Conservation (phyloP, 345 rosid genomes). For the Carallia pectinifolia region DNA sequence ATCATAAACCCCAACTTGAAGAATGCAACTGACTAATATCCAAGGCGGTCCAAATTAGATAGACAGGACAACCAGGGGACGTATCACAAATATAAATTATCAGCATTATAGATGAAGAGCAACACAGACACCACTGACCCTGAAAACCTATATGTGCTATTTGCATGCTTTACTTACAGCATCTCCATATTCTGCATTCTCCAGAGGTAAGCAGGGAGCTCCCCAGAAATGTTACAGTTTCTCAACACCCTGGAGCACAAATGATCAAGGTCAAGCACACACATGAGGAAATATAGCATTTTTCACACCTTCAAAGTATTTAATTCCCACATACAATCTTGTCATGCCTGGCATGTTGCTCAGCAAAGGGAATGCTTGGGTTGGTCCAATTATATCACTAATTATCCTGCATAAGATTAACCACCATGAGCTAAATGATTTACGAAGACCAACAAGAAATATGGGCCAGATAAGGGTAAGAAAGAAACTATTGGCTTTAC, state of each 20-base stretch:
- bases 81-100: too few species aligned
- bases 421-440: neutral
- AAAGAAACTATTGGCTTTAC: neutral
- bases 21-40: too few species aligned
- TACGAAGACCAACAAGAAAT: neutral
- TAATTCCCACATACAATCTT: constrained; percentile 34
- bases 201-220: constrained; percentile 27
- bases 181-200: constrained; percentile 20
- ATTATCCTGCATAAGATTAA: constrained; percentile 39
- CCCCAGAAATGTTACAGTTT: constrained; percentile 29
- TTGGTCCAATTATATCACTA: constrained; percentile 43
- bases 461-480: neutral
- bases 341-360: constrained; percentile 26
- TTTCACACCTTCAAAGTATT: neutral
- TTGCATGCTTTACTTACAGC: constrained; percentile 24
- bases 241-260: constrained; percentile 37
- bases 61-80: too few species aligned
- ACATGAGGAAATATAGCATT: neutral
- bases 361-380: constrained; percentile 37
- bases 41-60: too few species aligned
- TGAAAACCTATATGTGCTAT: neutral
- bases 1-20: too few species aligned
- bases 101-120: too few species aligned
- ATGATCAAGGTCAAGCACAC: neutral
- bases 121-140: neutral